phyloP scores from a whole-genome alignment of 371 early-diverging fungal genomes.

The Mortierella sp. region DNA sequence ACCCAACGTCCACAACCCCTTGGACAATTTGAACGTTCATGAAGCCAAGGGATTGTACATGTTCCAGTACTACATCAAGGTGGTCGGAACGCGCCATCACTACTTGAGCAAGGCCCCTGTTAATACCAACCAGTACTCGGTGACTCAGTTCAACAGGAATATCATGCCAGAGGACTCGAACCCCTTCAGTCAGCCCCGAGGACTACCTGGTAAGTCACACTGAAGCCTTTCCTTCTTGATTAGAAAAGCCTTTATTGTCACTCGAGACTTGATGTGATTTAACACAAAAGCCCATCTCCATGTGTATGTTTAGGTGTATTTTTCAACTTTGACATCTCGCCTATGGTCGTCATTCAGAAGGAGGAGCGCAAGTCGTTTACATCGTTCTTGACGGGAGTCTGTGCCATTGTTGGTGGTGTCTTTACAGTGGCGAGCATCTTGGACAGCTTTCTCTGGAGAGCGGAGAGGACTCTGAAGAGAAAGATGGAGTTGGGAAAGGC shows the following conservation, averaged over 20 bases:
- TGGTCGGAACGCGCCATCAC: constrained; percentile 87
- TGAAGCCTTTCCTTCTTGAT: not conserved
- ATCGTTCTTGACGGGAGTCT: constrained; percentile 89
- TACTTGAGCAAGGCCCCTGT: constrained; percentile 72
- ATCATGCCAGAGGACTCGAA: constrained; percentile 27
- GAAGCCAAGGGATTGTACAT: constrained; percentile 59
- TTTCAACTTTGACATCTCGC: constrained; percentile 96
- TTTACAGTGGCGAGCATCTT: constrained; percentile 94
- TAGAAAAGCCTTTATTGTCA: not conserved
- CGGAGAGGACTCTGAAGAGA: constrained; percentile 80
- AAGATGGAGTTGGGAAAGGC: constrained; percentile 92
- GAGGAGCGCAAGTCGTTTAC: constrained; percentile 87
- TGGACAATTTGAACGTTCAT: constrained; percentile 73
- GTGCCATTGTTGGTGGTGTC: constrained; percentile 95
- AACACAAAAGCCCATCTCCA: not conserved
- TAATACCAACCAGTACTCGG: constrained; percentile 94
- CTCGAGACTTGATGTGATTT: not conserved
- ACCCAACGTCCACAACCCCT: constrained; percentile 77
- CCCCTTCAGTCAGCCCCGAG: constrained; percentile 47
- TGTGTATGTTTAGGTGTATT: constrained; percentile 76
- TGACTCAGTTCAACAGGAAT: constrained; percentile 80
- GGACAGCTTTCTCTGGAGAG: constrained; percentile 90
- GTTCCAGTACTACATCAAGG: constrained; percentile 94
- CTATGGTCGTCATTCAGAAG: constrained; percentile 91
- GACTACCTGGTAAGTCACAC: constrained; percentile 66